Evolutionary conservation across 495 filamentous ascomycete genomes (phyloP).

Genomic region (Penicillium diatomitis): DNA sequence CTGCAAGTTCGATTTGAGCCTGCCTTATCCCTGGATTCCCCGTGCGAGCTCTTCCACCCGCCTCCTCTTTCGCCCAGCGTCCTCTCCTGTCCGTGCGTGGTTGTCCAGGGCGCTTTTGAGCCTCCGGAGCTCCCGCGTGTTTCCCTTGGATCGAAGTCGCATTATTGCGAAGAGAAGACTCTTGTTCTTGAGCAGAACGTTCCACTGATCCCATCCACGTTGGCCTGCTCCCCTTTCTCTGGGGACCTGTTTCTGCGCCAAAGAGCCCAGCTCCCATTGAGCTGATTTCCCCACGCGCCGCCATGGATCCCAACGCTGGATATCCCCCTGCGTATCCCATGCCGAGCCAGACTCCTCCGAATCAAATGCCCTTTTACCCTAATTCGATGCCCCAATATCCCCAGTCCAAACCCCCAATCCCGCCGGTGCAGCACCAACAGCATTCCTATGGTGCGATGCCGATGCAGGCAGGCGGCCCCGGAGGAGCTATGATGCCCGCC

Average conservation of each 20-base stretch:
- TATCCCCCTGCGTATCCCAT: slow-evolving; percentile 34
- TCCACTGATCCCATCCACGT: neutral
- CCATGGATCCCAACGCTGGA: slow-evolving; percentile 38
- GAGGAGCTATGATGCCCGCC: slow-evolving; percentile 38
- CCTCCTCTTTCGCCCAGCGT: neutral
- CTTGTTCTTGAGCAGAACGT: neutral
- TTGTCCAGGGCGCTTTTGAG: slow-evolving; percentile 7
- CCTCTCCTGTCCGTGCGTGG: slow-evolving; percentile 16
- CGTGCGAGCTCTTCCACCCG: neutral
- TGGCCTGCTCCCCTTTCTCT: too few species aligned
- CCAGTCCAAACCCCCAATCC: slow-evolving; percentile 25
- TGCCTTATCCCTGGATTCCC: slow-evolving; percentile 23
- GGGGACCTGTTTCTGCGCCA: too few species aligned
- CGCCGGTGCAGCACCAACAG: slow-evolving; percentile 23
- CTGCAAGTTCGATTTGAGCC: neutral
- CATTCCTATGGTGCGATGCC: slow-evolving; percentile 34
- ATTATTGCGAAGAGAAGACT: slow-evolving; percentile 4
- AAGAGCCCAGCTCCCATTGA: too few species aligned
- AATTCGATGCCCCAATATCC: slow-evolving; percentile 33
- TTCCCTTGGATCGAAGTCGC: slow-evolving; percentile 6
- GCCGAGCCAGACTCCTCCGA: slow-evolving; percentile 29
- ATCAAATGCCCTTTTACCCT: slow-evolving; percentile 34
- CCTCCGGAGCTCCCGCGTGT: neutral
- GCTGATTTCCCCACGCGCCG: neutral
- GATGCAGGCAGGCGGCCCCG: slow-evolving; percentile 31